These are phyloP conservation scores for Chaetomiaceae sp. DNA, from an alignment of 2,329 filamentous ascomycete species.

Conservation along the genomic window DNA sequence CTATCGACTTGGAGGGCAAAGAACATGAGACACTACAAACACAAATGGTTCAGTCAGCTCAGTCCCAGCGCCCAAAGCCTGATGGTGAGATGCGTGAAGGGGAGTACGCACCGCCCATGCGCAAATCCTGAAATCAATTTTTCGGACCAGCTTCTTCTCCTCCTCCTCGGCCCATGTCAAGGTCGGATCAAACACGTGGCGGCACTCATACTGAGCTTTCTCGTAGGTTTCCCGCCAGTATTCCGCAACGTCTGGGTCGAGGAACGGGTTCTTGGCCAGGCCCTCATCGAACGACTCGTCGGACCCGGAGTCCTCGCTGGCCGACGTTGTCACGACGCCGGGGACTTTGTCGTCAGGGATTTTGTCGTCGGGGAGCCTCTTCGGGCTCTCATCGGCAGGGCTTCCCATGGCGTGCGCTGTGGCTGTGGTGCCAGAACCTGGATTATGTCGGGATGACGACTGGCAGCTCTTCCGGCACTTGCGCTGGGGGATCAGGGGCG, in stretches of 20 bases:
- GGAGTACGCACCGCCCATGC: slow-evolving; percentile 35
- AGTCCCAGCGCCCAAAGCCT: too few species aligned
- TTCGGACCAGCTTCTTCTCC: slow-evolving; percentile 40
- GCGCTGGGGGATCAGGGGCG: too few species aligned
- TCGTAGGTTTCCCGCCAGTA: slow-evolving; percentile 22
- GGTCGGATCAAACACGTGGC: slow-evolving; percentile 15
- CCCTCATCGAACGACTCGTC: slow-evolving; percentile 10
- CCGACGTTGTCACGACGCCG: background rate
- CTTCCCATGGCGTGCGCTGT: slow-evolving; percentile 5
- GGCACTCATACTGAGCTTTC: slow-evolving; percentile 1
- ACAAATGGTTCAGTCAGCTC: too few species aligned
- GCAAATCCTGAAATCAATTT: slow-evolving; percentile 37
- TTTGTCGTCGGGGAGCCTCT: background rate
- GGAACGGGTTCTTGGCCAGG: slow-evolving; percentile 16
- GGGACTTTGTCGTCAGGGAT: background rate
- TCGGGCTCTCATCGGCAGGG: background rate
- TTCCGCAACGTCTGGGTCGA: slow-evolving; percentile 14
- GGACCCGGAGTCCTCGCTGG: slow-evolving; percentile 14
- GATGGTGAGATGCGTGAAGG: too few species aligned
- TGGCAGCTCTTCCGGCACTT: too few species aligned
- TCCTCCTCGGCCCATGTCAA: slow-evolving; percentile 22
- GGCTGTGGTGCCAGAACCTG: background rate
- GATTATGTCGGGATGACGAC: too few species aligned
- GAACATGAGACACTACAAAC: slow-evolving; percentile 51
- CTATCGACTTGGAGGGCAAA: slow-evolving; percentile 58